Conservation (phyloP, 139 green algal genomes). For the Chlamydomonas incerta region DNA sequence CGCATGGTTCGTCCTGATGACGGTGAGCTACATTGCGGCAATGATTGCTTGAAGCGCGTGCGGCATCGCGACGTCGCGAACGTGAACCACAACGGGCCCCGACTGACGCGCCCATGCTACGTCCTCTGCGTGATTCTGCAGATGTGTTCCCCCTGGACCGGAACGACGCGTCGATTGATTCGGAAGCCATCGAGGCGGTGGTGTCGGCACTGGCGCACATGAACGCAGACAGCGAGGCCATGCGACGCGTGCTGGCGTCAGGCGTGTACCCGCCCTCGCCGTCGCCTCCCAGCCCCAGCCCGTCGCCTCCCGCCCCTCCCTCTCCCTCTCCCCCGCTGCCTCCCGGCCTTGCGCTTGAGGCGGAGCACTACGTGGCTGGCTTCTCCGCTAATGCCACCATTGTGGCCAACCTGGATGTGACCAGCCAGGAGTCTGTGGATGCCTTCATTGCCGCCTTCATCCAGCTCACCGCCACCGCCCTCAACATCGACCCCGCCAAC, state of each 20-base stretch:
- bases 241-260: slow-evolving; percentile 1
- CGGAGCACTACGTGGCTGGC: background rate
- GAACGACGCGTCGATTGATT: too few species aligned
- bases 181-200: background rate
- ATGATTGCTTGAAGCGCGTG: too few species aligned
- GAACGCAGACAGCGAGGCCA: background rate
- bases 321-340: slow-evolving; percentile 9
- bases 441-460: background rate
- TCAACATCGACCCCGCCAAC: background rate
- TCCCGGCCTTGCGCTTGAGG: background rate
- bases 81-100: too few species aligned
- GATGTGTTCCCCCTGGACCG: too few species aligned
- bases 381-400: slow-evolving; percentile 16
- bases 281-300: background rate
- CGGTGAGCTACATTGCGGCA: too few species aligned
- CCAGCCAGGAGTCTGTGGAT: background rate
- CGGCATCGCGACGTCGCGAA: too few species aligned
- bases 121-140: too few species aligned
- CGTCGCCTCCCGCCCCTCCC: background rate
- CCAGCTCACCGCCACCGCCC: background rate
- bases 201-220: background rate
- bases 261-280: background rate
- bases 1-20: too few species aligned
- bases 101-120: too few species aligned
- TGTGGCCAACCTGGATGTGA: background rate